These are phyloP conservation scores for Fagopyrum esculentum DNA, from an alignment of 148 eudicot species.

Conservation along the genomic window DNA sequence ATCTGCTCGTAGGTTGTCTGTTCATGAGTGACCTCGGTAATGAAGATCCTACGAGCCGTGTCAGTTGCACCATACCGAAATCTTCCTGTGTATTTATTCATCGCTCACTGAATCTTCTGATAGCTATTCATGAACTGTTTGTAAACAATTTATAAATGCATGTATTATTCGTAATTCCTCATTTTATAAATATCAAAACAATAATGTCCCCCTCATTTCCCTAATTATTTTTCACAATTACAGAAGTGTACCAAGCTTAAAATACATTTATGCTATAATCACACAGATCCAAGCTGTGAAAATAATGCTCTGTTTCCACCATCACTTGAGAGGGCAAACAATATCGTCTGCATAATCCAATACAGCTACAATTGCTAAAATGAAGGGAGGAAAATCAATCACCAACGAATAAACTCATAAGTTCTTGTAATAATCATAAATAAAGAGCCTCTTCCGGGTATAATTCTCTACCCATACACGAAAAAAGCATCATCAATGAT, in stretches of 20 bases:
- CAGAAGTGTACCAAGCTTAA: neutral
- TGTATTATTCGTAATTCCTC: too few species aligned
- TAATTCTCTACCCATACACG: neutral
- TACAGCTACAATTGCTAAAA: neutral
- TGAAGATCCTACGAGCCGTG: too few species aligned
- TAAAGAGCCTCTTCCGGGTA: neutral
- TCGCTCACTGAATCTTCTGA: too few species aligned
- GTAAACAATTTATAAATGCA: too few species aligned
- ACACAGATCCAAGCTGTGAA: neutral
- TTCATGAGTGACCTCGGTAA: too few species aligned
- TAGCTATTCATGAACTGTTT: too few species aligned
- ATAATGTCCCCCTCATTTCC: neutral
- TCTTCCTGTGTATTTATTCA: too few species aligned
- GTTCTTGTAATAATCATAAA: conserved; percentile 3
- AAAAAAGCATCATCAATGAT: neutral
- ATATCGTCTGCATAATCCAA: neutral
- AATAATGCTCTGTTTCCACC: neutral
- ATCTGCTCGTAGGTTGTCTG: too few species aligned
- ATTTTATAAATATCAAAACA: too few species aligned
- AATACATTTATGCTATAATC: neutral
- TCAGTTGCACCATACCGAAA: too few species aligned
- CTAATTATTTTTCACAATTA: neutral
- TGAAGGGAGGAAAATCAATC: conserved; percentile 2
- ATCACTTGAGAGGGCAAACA: conserved; percentile 2
- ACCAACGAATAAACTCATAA: neutral